Evolutionary conservation across 2,329 filamentous ascomycete species (phyloP).

Genomic region (Hypomyces rosellus): DNA sequence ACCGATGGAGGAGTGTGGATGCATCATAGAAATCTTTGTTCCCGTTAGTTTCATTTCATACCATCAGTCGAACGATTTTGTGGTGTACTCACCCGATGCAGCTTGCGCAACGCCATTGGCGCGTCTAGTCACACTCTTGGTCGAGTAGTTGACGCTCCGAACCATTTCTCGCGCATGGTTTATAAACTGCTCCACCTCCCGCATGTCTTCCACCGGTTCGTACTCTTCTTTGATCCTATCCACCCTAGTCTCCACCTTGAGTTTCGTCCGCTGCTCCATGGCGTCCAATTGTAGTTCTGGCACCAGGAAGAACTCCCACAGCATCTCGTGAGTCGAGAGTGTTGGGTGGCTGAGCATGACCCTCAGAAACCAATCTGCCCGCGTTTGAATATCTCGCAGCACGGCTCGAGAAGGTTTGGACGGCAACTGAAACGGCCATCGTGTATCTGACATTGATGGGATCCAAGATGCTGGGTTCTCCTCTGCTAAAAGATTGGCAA

Average conservation of each 20-base stretch:
- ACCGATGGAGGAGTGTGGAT: slow-evolving; percentile 46
- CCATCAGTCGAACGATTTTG: neutral
- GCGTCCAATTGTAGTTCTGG: slow-evolving; percentile 86
- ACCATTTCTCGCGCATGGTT: slow-evolving; percentile 87
- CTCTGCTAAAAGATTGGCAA: slow-evolving; percentile 73
- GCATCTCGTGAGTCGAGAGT: slow-evolving; percentile 89
- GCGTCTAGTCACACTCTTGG: slow-evolving; percentile 73
- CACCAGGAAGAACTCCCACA: slow-evolving; percentile 98
- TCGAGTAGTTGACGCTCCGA: slow-evolving; percentile 74
- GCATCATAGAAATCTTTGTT: slow-evolving; percentile 63
- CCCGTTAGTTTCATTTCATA: neutral
- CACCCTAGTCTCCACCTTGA: slow-evolving; percentile 75
- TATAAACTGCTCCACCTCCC: slow-evolving; percentile 89
- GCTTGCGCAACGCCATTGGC: slow-evolving; percentile 67
- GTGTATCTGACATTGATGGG: slow-evolving; percentile 67
- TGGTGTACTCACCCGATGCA: slow-evolving; percentile 43
- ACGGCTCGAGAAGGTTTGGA: slow-evolving; percentile 85
- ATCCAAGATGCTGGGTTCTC: slow-evolving; percentile 97
- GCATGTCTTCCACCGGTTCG: slow-evolving; percentile 72
- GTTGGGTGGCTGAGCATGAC: slow-evolving; percentile 84
- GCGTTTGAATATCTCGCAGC: slow-evolving; percentile 78
- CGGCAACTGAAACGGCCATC: slow-evolving; percentile 87
- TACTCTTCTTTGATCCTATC: slow-evolving; percentile 89
- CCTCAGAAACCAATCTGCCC: slow-evolving; percentile 81
- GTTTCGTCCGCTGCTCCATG: slow-evolving; percentile 80